Conservation (phyloP, 169 alveolate genomes). For the Babesia ovata region DNA sequence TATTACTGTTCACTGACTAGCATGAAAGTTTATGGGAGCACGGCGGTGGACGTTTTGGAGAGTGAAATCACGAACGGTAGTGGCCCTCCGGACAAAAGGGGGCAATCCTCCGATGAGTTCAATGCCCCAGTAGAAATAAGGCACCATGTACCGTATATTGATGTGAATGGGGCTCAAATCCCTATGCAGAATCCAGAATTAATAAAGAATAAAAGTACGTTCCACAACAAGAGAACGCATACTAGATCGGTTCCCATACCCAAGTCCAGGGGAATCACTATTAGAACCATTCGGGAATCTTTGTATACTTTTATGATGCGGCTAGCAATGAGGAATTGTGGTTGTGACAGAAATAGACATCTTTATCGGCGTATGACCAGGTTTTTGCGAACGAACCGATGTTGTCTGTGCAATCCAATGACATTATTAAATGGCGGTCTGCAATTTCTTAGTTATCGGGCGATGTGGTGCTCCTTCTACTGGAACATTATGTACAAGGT, state of each 20-base stretch:
- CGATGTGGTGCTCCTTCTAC: not conserved
- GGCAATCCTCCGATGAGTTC: no score
- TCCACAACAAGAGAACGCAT: no score
- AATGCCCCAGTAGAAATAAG: no score
- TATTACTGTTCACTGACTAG: constrained; percentile 84
- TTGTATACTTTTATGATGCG: constrained; percentile 1
- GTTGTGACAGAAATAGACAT: not conserved
- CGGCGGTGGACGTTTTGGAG: constrained; percentile 81
- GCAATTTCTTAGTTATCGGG: not conserved
- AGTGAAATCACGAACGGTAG: constrained; percentile 56
- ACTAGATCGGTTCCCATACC: no score
- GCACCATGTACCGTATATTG: no score
- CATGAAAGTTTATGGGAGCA: constrained; percentile 80
- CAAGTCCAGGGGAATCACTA: not conserved
- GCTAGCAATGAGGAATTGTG: not conserved
- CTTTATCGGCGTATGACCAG: constrained; percentile 3
- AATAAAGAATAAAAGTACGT: no score
- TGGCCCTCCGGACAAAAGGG: constrained; percentile 4
- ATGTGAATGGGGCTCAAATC: no score
- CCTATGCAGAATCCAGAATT: no score
- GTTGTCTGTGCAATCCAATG: not conserved
- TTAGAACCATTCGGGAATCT: not conserved
- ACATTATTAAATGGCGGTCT: not conserved
- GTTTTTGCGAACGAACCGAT: constrained; percentile 1
- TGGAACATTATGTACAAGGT: constrained; percentile 47